These are phyloP conservation scores for Candida endomychidarum DNA, from an alignment of 805 yeast genomes.

Conservation along the genomic window DNA sequence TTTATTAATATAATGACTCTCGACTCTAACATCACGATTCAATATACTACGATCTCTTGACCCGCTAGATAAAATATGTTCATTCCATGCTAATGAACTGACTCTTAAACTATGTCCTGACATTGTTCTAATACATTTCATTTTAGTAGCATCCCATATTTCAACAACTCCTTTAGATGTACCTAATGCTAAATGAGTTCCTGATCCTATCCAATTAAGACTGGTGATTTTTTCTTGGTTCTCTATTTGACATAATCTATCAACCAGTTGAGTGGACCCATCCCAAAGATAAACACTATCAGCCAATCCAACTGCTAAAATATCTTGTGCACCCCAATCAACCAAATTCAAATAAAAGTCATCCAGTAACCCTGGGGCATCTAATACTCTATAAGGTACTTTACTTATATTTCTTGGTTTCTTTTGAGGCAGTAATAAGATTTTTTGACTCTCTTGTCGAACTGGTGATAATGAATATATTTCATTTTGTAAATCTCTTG, in stretches of 20 bases:
- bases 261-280: slow-evolving; percentile 80
- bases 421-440: slow-evolving; percentile 79
- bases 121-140: slow-evolving; percentile 85
- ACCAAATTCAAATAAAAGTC: slow-evolving; percentile 89
- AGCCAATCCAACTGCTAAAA: slow-evolving; percentile 87
- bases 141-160: slow-evolving; percentile 88
- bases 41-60: slow-evolving; percentile 80
- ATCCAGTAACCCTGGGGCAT: slow-evolving; percentile 93
- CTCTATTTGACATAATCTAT: slow-evolving; percentile 68
- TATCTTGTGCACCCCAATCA: slow-evolving; percentile 93
- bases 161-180: slow-evolving; percentile 84
- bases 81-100: slow-evolving; percentile 91
- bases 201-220: slow-evolving; percentile 90
- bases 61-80: slow-evolving; percentile 84
- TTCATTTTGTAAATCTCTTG: slow-evolving; percentile 67
- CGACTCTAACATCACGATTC: slow-evolving; percentile 88
- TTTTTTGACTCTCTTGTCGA: slow-evolving; percentile 78
- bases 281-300: slow-evolving; percentile 89
- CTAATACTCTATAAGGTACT: slow-evolving; percentile 89
- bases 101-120: slow-evolving; percentile 87
- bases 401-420: slow-evolving; percentile 75
- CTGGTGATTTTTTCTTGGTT: slow-evolving; percentile 74
- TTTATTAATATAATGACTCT: slow-evolving; percentile 74
- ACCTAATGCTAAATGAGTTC: slow-evolving; percentile 93
- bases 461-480: slow-evolving; percentile 83